Evolutionary conservation across 306 rosid genomes (phyloP).

Genomic region (Trifolium pratense): DNA sequence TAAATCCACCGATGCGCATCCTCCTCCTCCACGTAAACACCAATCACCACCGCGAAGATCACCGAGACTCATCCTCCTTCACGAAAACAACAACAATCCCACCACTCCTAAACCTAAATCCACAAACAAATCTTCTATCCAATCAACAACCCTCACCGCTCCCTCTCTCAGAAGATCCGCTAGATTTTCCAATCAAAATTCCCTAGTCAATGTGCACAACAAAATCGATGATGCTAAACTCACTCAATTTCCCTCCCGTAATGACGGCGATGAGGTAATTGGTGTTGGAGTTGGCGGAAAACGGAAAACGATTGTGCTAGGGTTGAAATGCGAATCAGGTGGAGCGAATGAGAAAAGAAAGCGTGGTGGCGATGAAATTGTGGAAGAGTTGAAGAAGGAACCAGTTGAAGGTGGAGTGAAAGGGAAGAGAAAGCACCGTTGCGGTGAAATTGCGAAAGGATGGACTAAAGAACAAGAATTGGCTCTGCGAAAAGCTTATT

Average conservation of each 20-base stretch:
- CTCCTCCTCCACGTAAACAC: not conserved
- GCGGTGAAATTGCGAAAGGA: slow-evolving; percentile 42
- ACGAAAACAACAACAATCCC: not conserved
- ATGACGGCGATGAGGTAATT: slow-evolving; percentile 3
- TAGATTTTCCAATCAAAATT: slow-evolving; percentile 41
- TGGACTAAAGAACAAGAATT: slow-evolving; percentile 85
- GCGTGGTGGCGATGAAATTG: slow-evolving; percentile 14
- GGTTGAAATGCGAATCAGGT: no score
- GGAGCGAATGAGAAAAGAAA: not conserved
- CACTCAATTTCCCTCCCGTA: not conserved
- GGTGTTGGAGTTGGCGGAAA: slow-evolving; percentile 23
- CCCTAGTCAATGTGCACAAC: not conserved
- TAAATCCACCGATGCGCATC: no score
- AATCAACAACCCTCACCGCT: slow-evolving; percentile 1
- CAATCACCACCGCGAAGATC: slow-evolving; percentile 63
- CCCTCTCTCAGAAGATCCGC: slow-evolving; percentile 50
- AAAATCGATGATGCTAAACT: slow-evolving; percentile 11
- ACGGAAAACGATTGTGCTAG: slow-evolving; percentile 44
- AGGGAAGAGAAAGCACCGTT: slow-evolving; percentile 59
- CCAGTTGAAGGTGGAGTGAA: not conserved
- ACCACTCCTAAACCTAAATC: slow-evolving; percentile 1
- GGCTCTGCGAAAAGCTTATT: slow-evolving; percentile 70
- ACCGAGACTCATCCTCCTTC: slow-evolving; percentile 51
- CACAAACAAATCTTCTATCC: slow-evolving; percentile 13
- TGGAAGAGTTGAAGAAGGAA: slow-evolving; percentile 66